These are phyloP conservation scores for Hygrophoropsis aurantiaca DNA, from an alignment of 768 basidiomycete species.

Conservation along the genomic window DNA sequence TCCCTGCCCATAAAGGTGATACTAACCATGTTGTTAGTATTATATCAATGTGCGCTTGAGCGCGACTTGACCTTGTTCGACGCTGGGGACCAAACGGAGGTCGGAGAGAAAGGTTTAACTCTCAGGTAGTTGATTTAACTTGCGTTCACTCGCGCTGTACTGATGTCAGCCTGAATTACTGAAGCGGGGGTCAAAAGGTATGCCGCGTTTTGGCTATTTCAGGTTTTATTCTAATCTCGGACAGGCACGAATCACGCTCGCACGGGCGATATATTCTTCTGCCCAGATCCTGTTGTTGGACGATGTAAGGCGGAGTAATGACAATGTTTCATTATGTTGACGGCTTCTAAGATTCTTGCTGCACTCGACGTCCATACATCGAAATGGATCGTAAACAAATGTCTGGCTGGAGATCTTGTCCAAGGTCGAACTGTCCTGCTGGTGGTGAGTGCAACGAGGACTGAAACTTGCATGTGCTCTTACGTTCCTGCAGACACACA, in stretches of 20 bases:
- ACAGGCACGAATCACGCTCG: slow-evolving; percentile 51
- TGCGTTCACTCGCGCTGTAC: background rate
- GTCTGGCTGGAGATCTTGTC: slow-evolving; percentile 27
- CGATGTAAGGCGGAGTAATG: slow-evolving; percentile 48
- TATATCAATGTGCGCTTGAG: slow-evolving; percentile 38
- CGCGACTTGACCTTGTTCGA: slow-evolving; percentile 44
- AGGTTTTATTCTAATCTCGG: background rate
- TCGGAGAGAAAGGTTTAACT: slow-evolving; percentile 68
- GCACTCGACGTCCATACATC: slow-evolving; percentile 59
- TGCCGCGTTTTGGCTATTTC: slow-evolving; percentile 20
- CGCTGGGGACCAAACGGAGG: slow-evolving; percentile 66
- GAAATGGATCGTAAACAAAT: slow-evolving; percentile 46
- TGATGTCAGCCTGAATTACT: no score
- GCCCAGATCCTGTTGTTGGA: slow-evolving; percentile 69
- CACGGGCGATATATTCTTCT: slow-evolving; percentile 55
- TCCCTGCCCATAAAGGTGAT: background rate
- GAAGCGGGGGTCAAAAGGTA: slow-evolving; percentile 57
- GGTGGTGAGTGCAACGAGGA: no score
- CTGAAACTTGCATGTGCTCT: no score
- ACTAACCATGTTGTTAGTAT: slow-evolving; percentile 16
- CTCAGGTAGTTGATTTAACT: slow-evolving; percentile 28
- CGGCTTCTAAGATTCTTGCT: slow-evolving; percentile 35
- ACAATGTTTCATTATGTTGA: background rate
- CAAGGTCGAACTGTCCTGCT: no score
- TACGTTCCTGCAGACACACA: slow-evolving; percentile 25